phyloP scores from a whole-genome alignment of 83 land plant species.

The Picea abies region DNA sequence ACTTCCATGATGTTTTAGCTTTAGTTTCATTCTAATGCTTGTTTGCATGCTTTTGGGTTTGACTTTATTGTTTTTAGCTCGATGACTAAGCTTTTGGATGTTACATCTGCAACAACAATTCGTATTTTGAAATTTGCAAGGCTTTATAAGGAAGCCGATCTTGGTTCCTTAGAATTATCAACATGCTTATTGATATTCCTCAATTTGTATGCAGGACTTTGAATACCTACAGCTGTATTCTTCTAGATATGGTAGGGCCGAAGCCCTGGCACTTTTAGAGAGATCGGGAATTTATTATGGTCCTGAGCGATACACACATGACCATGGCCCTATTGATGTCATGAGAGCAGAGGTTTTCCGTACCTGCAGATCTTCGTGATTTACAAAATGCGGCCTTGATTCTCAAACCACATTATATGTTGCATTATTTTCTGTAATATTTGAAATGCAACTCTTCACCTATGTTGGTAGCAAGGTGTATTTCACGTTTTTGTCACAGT shows the following conservation, averaged over 20 bases:
- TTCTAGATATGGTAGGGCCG: constrained; percentile 79
- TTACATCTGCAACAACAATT: not conserved
- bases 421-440: too few species aligned
- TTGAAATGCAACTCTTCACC: too few species aligned
- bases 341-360: constrained; percentile 86
- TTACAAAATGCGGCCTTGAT: not conserved
- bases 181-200: not conserved
- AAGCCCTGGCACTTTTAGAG: constrained; percentile 76
- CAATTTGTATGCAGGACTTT: constrained; percentile 61
- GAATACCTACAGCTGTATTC: constrained; percentile 88
- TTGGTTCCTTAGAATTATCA: not conserved
- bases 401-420: too few species aligned
- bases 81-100: not conserved
- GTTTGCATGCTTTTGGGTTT: not conserved
- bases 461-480: too few species aligned
- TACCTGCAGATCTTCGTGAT: constrained; percentile 42
- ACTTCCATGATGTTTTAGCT: not conserved
- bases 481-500: too few species aligned
- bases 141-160: not conserved
- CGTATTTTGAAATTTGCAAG: not conserved
- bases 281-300: constrained; percentile 87
- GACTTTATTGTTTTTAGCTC: not conserved
- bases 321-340: constrained; percentile 83
- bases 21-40: not conserved
- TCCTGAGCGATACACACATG: constrained; percentile 90